Conservation (phyloP, 805 yeast genomes). For the Ogataea trehalophila region DNA sequence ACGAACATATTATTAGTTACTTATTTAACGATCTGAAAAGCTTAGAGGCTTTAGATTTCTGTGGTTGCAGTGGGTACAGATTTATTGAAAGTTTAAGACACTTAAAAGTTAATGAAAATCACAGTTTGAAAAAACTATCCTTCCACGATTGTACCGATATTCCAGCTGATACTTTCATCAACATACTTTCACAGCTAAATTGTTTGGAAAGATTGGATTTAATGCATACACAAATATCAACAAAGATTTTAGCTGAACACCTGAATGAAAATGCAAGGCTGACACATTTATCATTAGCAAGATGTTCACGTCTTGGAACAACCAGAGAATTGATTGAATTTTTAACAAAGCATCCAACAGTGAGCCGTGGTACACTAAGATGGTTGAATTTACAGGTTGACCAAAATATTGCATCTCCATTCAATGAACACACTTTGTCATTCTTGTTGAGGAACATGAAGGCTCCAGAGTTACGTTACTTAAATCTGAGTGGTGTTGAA, state of each 20-base stretch:
- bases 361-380: conserved; percentile 33
- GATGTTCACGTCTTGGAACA: conserved; percentile 58
- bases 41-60: conserved; percentile 73
- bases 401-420: conserved; percentile 47
- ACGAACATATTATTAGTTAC: conserved; percentile 46
- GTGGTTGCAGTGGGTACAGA: conserved; percentile 71
- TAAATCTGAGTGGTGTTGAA: conserved; percentile 50
- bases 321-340: conserved; percentile 69
- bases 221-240: conserved; percentile 73
- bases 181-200: conserved; percentile 52
- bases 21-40: conserved; percentile 51
- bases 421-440: conserved; percentile 39
- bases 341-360: conserved; percentile 67
- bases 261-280: conserved; percentile 55
- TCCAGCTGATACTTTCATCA: conserved; percentile 49
- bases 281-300: conserved; percentile 68
- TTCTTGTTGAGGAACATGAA: conserved; percentile 40
- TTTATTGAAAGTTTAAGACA: conserved; percentile 57
- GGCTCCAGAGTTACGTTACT: conserved; percentile 40
- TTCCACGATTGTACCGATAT: conserved; percentile 87
- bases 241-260: conserved; percentile 46
- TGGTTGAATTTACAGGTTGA: conserved; percentile 55
- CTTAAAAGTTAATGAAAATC: conserved; percentile 28
- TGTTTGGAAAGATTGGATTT: conserved; percentile 67
- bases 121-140: conserved; percentile 46